Base-by-base conservation (phyloP, 805 yeast genomes). In the Ogataea paraovalis region DNA sequence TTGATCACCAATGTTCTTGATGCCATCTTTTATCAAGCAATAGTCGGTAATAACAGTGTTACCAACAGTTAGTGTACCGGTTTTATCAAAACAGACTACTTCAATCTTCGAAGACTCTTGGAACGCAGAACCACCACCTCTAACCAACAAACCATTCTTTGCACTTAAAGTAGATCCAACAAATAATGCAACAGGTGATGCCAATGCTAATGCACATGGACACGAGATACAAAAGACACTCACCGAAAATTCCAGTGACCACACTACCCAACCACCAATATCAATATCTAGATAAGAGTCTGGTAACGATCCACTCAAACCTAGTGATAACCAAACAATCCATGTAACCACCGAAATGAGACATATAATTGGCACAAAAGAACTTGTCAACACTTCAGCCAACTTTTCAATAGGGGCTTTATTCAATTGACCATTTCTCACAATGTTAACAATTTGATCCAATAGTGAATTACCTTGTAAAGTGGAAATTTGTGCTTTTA, bases 131-230 rank as follows among this genome's bases (percentile, higher is more conserved):
- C 94, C 94, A 5, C 94, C 94, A 16, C 92, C 92, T 53, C 84
- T 76, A 1, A 86, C 89, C 34, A 86, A 69, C 44, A 86, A 80
- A 19, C 92, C 94, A 60, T 80, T 67, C 58, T 81, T 83, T 13
- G 94, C 94, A 33, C 91, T 89, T 43, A 86, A 62, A 0, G 92
- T 89, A 16, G 88, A 73, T 2, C 94, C 94, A 12, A 86, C 89
- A 68, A 83, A 85, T 37, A 86, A 62, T 0, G 94, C 92, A 2
- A 92, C 85, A 1, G 94, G 94, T 1, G 92, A 30, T 3, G 97
- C 97, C 43, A 94, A 73, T 2, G 99, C 99, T 21, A 94, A 69
- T 0, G 99, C 98, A 75, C 99, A 94, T 0, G 99, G 99, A 67
- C 99, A 94, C 2, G 92, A 92, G 43, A 86, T 79, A 2, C 86